These are phyloP conservation scores for Acacia acuminata DNA, from an alignment of 306 rosid genomes.

Conservation along the genomic window DNA sequence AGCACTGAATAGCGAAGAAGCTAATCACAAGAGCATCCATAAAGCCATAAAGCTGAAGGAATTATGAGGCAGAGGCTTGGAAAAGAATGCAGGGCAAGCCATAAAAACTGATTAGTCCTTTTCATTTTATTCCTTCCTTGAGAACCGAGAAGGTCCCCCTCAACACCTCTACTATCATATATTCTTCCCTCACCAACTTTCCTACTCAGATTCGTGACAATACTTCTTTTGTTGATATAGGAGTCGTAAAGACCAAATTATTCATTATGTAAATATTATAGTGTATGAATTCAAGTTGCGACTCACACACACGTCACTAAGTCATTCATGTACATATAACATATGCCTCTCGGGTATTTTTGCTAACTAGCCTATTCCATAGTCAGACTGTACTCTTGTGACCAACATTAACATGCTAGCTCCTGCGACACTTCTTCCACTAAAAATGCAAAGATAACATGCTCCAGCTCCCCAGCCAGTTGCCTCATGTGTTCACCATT, in stretches of 20 bases:
- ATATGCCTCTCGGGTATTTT: constrained; percentile 31
- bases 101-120: constrained; percentile 35
- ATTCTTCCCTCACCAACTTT: background rate
- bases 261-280: constrained; percentile 38
- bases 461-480: constrained; percentile 61
- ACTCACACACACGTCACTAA: constrained; percentile 41
- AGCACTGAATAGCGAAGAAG: constrained; percentile 1
- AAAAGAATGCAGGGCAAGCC: constrained; percentile 24
- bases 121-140: constrained; percentile 38
- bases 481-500: constrained; percentile 46
- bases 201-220: no score
- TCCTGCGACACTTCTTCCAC: constrained; percentile 74
- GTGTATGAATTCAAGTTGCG: constrained; percentile 27
- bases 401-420: constrained; percentile 43
- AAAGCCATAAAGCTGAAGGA: constrained; percentile 23
- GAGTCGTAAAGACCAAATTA: no score
- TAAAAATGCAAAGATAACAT: constrained; percentile 57
- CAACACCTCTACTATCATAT: background rate
- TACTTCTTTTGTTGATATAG: no score
- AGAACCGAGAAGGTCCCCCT: constrained; percentile 17
- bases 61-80: constrained; percentile 35
- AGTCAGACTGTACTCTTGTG: constrained; percentile 48
- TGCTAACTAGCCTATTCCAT: constrained; percentile 37
- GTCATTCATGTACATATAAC: constrained; percentile 53
- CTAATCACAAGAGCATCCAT: background rate